These are phyloP conservation scores for Reutealis trisperma DNA, from an alignment of 345 rosid genomes.

Conservation along the genomic window DNA sequence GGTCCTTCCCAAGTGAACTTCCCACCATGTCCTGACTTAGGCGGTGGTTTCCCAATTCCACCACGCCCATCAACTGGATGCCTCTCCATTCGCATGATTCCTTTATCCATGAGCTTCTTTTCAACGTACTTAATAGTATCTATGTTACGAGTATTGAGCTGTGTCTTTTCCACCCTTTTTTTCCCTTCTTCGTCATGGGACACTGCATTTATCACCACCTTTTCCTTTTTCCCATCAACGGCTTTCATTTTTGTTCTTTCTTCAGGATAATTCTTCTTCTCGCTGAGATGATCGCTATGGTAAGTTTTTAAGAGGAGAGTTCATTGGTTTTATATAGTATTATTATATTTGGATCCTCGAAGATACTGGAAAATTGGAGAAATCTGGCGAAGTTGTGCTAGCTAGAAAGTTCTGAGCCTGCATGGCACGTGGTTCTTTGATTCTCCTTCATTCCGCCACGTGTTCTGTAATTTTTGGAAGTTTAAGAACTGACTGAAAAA, in stretches of 20 bases:
- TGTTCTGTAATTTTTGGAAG: neutral
- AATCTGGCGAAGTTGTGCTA: neutral
- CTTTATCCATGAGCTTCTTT: slow-evolving; percentile 69
- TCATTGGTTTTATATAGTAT: neutral
- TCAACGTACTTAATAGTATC: slow-evolving; percentile 65
- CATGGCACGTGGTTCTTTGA: neutral
- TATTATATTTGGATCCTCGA: neutral
- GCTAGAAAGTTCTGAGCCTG: slow-evolving; percentile 21
- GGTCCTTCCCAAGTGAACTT: slow-evolving; percentile 97
- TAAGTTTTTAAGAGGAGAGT: neutral
- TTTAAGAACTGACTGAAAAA: too few relatives aligned
- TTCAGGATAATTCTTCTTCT: too few relatives aligned
- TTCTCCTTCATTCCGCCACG: slow-evolving; percentile 9
- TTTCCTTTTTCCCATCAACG: slow-evolving; percentile 41
- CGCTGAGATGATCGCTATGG: neutral
- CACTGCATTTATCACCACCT: slow-evolving; percentile 46
- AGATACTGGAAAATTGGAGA: slow-evolving; percentile 25
- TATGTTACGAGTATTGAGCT: slow-evolving; percentile 43
- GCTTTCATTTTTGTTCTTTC: slow-evolving; percentile 31
- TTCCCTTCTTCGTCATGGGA: slow-evolving; percentile 52
- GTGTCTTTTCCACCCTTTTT: slow-evolving; percentile 48
- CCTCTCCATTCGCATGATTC: slow-evolving; percentile 69
- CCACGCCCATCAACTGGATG: slow-evolving; percentile 61
- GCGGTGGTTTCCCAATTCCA: slow-evolving; percentile 52
- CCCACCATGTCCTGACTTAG: slow-evolving; percentile 81